Base-by-base conservation (phyloP, 2,329 filamentous ascomycete genomes). In the Microascus cirrosus region DNA sequence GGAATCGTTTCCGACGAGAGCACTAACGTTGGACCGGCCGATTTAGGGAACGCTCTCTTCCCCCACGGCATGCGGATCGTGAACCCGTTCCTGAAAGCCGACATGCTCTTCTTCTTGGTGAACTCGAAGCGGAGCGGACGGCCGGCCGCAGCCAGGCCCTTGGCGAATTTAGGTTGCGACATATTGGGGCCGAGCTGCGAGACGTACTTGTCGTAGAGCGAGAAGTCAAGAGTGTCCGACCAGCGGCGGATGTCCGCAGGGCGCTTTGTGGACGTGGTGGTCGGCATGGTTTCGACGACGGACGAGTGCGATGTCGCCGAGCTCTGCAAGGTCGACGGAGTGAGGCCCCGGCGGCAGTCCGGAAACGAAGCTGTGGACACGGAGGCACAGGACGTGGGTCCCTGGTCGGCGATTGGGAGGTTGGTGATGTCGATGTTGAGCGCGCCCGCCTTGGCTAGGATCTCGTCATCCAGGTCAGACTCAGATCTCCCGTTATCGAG, bases 131-230 rank as follows among this genome's bases (percentile, higher is more conserved):
- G 63, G 61, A 74, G 77, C 54, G 67, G 59, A 59, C 69, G 70
- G 57, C 13, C 24, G 50, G 39, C 35, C 35, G 25, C 22, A 74
- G 69, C 45, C 12, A 18, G 10, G n/a, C n/a, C 25, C 34, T 51
- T 52, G 48, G 18, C 48, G 28, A 52, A 53, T 58, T 73, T 76
- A 53, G 73, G 70, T 60, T 76, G 74, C 61, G 72, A 70, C 39
- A 74, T 67, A 45, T 71, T 71, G 7, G 73, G 71, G 58, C 76
- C 72, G 34, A 77, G 61, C 50, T 77, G 70, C 20, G 72, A 67
- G 42, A 82, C 63, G 60, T 79, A 81, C 60, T 71, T 74, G 35
- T 83, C 78, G 62, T 82, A 83, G 34, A 74, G 72, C 7, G 72
- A 69, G 61, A 82, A 81, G 58, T 67, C 77, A 28, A 77, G 65